Percentiles rank a stretch among this genome's conserved stretches.
These are phyloP conservation scores for Trypanosoma brucei DNA, from an alignment of 208 protist genomes.

Conservation along the genomic window DNA sequence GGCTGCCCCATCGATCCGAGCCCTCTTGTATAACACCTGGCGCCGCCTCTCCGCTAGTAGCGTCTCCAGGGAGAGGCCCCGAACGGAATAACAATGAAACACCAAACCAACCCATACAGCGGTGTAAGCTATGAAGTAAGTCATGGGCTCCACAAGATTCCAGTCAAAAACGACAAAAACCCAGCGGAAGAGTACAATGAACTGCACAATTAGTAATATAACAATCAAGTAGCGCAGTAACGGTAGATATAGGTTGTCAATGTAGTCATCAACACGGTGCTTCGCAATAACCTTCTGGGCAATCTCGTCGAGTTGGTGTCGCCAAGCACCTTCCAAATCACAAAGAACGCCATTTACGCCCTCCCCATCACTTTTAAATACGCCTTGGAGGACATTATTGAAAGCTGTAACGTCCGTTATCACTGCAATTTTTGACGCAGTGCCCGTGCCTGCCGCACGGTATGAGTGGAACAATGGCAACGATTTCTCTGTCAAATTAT, in stretches of 20 bases:
- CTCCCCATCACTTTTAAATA: slow-evolving; percentile 1
- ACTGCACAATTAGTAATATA: slow-evolving; percentile 41
- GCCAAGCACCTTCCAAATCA: slow-evolving; percentile 27
- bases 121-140: slow-evolving; percentile 78
- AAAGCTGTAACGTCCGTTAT: slow-evolving; percentile 11
- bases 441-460: background rate
- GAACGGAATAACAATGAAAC: slow-evolving; percentile 62
- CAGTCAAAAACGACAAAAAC: slow-evolving; percentile 87
- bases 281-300: slow-evolving; percentile 25
- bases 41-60: slow-evolving; percentile 31
- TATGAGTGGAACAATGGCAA: slow-evolving; percentile 11
- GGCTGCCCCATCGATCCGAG: slow-evolving; percentile 25
- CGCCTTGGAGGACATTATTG: slow-evolving; percentile 2
- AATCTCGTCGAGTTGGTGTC: slow-evolving; percentile 21
- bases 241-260: slow-evolving; percentile 34
- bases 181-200: slow-evolving; percentile 76
- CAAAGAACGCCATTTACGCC: slow-evolving; percentile 22
- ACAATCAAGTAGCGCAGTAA: slow-evolving; percentile 45
- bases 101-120: slow-evolving; percentile 50
- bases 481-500: background rate
- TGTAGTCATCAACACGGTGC: slow-evolving; percentile 37
- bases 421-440: slow-evolving; percentile 3
- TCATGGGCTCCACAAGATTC: slow-evolving; percentile 83
- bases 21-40: slow-evolving; percentile 32
- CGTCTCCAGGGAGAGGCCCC: slow-evolving; percentile 54